A percentile compares a stretch with the other conserved stretches of the same genome.
These are phyloP conservation scores for Sphagnurus paluster DNA, from an alignment of 1,284 basidiomycete genomes.

Conservation along the genomic window DNA sequence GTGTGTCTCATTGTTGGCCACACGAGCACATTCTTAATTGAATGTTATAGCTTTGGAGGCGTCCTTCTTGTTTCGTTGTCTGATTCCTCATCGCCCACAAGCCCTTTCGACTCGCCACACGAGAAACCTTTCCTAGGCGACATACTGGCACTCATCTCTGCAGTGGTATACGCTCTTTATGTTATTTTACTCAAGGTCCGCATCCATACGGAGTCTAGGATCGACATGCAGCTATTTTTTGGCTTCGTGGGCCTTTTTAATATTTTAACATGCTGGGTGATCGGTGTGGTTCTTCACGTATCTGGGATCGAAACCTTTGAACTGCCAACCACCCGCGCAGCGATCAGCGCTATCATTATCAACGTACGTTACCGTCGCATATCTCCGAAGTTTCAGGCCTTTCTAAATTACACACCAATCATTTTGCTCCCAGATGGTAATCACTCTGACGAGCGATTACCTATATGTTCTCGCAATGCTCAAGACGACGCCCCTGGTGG, in stretches of 20 bases:
- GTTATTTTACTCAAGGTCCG: conserved; percentile 90
- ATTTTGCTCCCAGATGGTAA: conserved; percentile 63
- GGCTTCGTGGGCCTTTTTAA: conserved; percentile 94
- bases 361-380: too few relatives aligned
- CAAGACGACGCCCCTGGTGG: conserved; percentile 93
- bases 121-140: conserved; percentile 63
- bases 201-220: conserved; percentile 80
- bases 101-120: conserved; percentile 15
- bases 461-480: conserved; percentile 93
- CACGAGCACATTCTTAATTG: not conserved
- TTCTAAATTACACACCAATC: not conserved
- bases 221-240: conserved; percentile 93
- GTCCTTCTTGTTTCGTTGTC: conserved; percentile 86
- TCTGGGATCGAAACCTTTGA: conserved; percentile 77
- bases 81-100: conserved; percentile 49
- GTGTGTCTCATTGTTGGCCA: conserved; percentile 38
- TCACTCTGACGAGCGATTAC: conserved; percentile 85
- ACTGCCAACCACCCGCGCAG: conserved; percentile 61
- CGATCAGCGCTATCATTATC: conserved; percentile 67
- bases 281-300: conserved; percentile 81
- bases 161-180: conserved; percentile 89
- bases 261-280: conserved; percentile 78
- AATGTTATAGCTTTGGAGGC: conserved; percentile 69
- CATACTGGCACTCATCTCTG: conserved; percentile 76
- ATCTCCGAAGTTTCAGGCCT: too few relatives aligned